phyloP scores from a whole-genome alignment of 768 basidiomycete genomes.

The Mycena filopes region DNA sequence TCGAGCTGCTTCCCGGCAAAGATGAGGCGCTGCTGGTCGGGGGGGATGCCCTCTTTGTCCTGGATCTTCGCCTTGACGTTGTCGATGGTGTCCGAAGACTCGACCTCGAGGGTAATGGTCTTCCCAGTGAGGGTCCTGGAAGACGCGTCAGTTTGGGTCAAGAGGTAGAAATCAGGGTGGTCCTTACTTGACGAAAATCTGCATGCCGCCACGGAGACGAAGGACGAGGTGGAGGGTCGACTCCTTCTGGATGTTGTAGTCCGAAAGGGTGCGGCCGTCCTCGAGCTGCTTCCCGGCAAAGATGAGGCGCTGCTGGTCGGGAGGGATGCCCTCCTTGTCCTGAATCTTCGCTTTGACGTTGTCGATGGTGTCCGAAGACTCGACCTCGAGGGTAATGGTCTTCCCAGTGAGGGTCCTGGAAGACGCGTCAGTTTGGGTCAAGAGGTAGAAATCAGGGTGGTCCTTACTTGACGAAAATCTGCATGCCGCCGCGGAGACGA shows the following conservation, averaged over 20 bases:
- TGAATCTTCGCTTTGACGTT: slow-evolving; percentile 35
- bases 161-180: too few relatives aligned
- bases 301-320: slow-evolving; percentile 34
- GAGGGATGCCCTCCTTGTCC: slow-evolving; percentile 33
- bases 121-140: slow-evolving; percentile 28
- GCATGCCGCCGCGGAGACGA: too few relatives aligned
- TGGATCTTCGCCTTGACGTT: slow-evolving; percentile 36
- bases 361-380: slow-evolving; percentile 33
- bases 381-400: slow-evolving; percentile 35
- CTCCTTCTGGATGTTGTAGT: slow-evolving; percentile 35
- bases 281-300: slow-evolving; percentile 35
- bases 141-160: too few relatives aligned
- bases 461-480: too few relatives aligned
- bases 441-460: too few relatives aligned
- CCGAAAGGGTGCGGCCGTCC: slow-evolving; percentile 33
- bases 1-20: slow-evolving; percentile 72
- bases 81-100: slow-evolving; percentile 34
- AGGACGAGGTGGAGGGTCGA: slow-evolving; percentile 30
- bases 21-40: slow-evolving; percentile 54
- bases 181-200: slow-evolving; percentile 29
- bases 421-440: too few relatives aligned
- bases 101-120: slow-evolving; percentile 35
- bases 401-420: slow-evolving; percentile 30
- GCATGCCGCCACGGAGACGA: slow-evolving; percentile 34
- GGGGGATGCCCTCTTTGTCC: slow-evolving; percentile 34